Conservation (phyloP, 257 asterid species). For the Solanum sejunctum region DNA sequence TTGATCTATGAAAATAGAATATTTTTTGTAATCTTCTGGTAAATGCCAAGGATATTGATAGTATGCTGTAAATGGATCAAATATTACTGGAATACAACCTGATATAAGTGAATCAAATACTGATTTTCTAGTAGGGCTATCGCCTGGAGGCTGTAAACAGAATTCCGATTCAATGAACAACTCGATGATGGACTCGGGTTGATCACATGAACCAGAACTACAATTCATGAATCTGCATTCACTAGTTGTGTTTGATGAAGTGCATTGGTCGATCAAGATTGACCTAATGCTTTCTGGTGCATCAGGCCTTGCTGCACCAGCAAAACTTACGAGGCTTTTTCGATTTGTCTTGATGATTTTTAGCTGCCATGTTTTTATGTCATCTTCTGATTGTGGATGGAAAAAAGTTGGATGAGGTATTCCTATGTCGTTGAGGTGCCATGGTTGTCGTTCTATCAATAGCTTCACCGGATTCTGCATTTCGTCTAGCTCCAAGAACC, state of each 20-base stretch:
- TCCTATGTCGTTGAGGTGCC: conserved; percentile 54
- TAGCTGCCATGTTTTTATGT: conserved; percentile 41
- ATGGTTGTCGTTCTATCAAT: conserved; percentile 52
- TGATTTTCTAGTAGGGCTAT: conserved; percentile 64
- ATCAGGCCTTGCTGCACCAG: conserved; percentile 51
- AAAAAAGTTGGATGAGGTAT: conserved; percentile 65
- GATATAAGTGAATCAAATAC: conserved; percentile 52
- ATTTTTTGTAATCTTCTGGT: conserved; percentile 35
- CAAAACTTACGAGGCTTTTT: conserved; percentile 35
- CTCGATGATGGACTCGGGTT: conserved; percentile 27
- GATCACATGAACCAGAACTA: conserved; percentile 30
- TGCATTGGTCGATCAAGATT: conserved; percentile 38
- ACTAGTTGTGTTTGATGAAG: neutral
- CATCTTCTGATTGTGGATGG: conserved; percentile 56
- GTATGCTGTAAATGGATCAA: conserved; percentile 52
- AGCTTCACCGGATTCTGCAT: conserved; percentile 68
- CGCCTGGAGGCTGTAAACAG: conserved; percentile 72
- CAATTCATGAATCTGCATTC: conserved; percentile 46
- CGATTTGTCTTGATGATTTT: conserved; percentile 15
- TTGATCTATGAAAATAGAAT: conserved; percentile 42
- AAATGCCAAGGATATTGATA: conserved; percentile 77
- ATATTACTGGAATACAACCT: conserved; percentile 60
- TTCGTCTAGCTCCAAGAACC: conserved; percentile 39
- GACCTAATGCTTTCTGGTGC: conserved; percentile 33
- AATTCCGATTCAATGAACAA: conserved; percentile 49